Evolutionary conservation across 352 stramenopile genomes (phyloP).

Genomic region (Phytophthora lateralis): DNA sequence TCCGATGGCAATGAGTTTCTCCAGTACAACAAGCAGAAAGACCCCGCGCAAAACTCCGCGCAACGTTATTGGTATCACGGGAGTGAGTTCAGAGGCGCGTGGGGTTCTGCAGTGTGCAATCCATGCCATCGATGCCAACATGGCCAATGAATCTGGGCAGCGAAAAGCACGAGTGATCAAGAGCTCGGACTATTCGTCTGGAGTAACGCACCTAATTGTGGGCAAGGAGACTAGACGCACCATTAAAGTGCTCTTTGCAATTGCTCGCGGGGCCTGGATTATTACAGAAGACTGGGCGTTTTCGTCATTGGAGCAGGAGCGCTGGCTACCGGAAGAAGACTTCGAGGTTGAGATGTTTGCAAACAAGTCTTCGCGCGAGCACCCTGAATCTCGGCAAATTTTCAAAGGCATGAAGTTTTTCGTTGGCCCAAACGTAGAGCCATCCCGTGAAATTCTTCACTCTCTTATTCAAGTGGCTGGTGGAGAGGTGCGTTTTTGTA

Average conservation of each 20-base stretch:
- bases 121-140: slow-evolving; percentile 75
- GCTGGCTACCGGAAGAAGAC: slow-evolving; percentile 71
- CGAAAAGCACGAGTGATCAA: slow-evolving; percentile 81
- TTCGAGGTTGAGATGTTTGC: slow-evolving; percentile 67
- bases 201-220: slow-evolving; percentile 80
- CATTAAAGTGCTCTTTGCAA: slow-evolving; percentile 87
- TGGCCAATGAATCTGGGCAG: slow-evolving; percentile 50
- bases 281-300: slow-evolving; percentile 83
- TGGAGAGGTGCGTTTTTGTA: slow-evolving; percentile 54
- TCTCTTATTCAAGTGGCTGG: slow-evolving; percentile 77
- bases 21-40: slow-evolving; percentile 35
- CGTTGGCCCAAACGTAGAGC: slow-evolving; percentile 73
- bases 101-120: slow-evolving; percentile 77
- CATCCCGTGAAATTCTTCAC: slow-evolving; percentile 72
- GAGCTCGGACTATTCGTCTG: slow-evolving; percentile 70
- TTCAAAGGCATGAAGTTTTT: slow-evolving; percentile 74
- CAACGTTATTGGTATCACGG: slow-evolving; percentile 81
- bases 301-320: slow-evolving; percentile 71
- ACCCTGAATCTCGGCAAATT: slow-evolving; percentile 59
- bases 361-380: slow-evolving; percentile 46
- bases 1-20: slow-evolving; percentile 41
- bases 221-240: slow-evolving; percentile 71
- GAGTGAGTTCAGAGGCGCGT: slow-evolving; percentile 61
- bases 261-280: slow-evolving; percentile 82
- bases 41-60: slow-evolving; percentile 39